Base-by-base conservation (phyloP, 2,329 filamentous ascomycete genomes). In the Didymella sp. region DNA sequence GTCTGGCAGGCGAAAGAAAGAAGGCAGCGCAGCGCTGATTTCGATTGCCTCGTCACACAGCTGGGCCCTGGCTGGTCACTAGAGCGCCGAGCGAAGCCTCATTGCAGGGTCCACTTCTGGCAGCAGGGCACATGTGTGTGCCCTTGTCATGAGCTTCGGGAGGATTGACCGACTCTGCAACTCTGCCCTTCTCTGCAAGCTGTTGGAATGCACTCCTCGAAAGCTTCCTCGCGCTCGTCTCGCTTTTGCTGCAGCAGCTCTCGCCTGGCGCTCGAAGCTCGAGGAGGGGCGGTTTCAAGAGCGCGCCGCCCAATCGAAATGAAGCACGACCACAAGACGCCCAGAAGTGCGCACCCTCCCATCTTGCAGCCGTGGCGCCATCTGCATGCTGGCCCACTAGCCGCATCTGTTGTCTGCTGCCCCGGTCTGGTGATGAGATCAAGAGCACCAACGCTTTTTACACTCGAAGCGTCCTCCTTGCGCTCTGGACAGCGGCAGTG, bases 231-330 rank as follows among this genome's bases (percentile, higher is more conserved):
- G 33, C 19, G 28, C 31, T 21, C 59, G 59, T 61, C 59, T 61
- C 56, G 59, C 49, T 56, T 61, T 27, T 59, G 59, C 55, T 59
- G 59, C 55, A 48, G 48, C 59, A 61, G 21, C 51, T 38, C 17
- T 50, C 40, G 30, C 31, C 27, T 21, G 43, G 37, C 58, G 54
- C 50, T 37, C 42, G 58, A 50, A 31, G 51, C 38, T 55, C 47
- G 50, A 51, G 35, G 47, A 37, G 31, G 46, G 21, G 21, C 25
- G 24, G 59, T 61, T 58, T 61, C 59, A 35, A 57, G 43, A 19
- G 33, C 48, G 38, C 41, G n/a, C 24, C 44, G 53, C 41, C 57
- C 48, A 49, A 38, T 52, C 43, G 15, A 21, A 35, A n/a, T 12
- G n/a, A 22, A 38, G 43, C 42, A 52, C 41, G 38, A 51, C 30